A percentile compares a stretch with the other conserved stretches of the same genome.
phyloP scores from a whole-genome alignment of 768 basidiomycete genomes.

The Xerocomus brunneocitrinus region DNA sequence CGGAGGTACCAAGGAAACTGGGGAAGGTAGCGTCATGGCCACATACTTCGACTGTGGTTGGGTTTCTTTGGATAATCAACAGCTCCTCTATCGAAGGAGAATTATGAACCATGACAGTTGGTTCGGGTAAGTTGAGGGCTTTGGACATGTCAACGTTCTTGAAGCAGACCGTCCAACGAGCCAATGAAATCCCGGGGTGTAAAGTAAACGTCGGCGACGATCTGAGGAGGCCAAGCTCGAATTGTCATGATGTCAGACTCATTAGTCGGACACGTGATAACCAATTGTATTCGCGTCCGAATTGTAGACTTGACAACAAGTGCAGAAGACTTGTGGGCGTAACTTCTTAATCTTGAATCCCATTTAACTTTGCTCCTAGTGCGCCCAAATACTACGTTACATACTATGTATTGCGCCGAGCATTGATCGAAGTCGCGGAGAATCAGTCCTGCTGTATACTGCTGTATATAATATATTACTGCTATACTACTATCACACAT shows the following conservation, averaged over 20 bases:
- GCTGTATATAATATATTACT: constrained; percentile 3
- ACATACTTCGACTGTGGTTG: constrained; percentile 65
- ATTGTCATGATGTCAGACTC: not conserved
- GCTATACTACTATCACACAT: constrained; percentile 1
- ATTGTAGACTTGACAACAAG: not conserved
- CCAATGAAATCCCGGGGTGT: not conserved
- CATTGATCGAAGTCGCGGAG: not conserved
- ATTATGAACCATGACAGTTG: not conserved
- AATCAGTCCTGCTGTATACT: constrained; percentile 1
- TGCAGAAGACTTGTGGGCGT: not conserved
- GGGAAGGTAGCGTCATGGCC: constrained; percentile 45
- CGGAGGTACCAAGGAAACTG: constrained; percentile 47
- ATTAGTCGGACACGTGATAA: not conserved
- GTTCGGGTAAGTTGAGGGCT: not conserved
- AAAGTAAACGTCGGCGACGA: not conserved
- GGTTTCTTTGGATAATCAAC: constrained; percentile 39
- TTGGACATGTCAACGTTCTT: constrained; percentile 7
- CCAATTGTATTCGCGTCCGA: not conserved
- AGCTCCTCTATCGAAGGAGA: constrained; percentile 20
- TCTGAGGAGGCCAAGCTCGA: not conserved
- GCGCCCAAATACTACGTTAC: not conserved
- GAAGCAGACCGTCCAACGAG: not conserved
- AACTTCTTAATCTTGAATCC: not conserved
- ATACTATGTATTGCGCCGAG: not conserved
- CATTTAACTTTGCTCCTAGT: not conserved